These are phyloP conservation scores for Geranium incanum DNA, from an alignment of 441 rosid species.

Conservation along the genomic window DNA sequence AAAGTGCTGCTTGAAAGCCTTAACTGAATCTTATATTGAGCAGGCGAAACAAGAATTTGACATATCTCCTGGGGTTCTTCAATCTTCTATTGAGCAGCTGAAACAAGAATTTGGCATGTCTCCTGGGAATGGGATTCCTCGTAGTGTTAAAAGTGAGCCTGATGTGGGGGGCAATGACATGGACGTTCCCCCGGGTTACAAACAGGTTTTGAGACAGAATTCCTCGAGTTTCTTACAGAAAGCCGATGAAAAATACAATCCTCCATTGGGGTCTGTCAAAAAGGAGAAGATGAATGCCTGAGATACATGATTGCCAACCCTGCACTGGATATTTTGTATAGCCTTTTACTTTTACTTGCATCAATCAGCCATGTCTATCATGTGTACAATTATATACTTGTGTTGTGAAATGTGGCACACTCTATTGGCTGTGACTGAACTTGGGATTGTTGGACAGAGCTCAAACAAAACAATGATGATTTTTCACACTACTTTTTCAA, in stretches of 20 bases:
- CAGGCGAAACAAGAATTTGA: background rate
- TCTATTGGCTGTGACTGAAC: too few species aligned
- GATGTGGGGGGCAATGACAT: background rate
- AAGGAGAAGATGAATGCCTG: background rate
- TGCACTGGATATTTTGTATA: background rate
- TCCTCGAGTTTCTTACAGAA: background rate
- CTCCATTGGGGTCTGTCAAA: background rate
- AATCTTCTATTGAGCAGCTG: too few species aligned
- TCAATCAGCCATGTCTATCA: too few species aligned
- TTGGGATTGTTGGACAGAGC: too few species aligned
- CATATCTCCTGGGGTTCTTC: too few species aligned
- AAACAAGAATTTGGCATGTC: too few species aligned
- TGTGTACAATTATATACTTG: too few species aligned
- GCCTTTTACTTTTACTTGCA: too few species aligned
- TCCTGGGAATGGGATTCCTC: background rate
- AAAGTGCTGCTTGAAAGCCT: background rate
- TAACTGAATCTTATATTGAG: background rate
- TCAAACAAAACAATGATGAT: too few species aligned
- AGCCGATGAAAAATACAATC: background rate
- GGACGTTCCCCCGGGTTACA: slow-evolving; percentile 1
- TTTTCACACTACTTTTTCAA: too few species aligned
- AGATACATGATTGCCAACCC: background rate
- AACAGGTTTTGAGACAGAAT: background rate
- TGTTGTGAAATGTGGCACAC: too few species aligned
- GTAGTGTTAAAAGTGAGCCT: background rate